Base-by-base conservation (phyloP, 1,139 yeast genomes). In the Geotrichum reessii region DNA sequence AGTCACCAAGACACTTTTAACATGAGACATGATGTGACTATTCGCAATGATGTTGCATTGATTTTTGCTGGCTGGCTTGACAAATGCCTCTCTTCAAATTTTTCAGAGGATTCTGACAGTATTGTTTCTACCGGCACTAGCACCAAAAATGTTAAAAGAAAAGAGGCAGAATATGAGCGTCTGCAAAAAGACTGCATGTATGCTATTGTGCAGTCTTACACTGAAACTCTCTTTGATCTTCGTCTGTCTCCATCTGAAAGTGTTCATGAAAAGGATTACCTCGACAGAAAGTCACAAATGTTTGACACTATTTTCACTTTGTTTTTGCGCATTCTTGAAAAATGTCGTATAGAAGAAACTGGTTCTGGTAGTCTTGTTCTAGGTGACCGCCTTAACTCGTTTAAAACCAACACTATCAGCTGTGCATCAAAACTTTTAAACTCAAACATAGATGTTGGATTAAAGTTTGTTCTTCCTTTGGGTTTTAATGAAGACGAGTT, bases 381-480 rank as follows among this genome's bases (percentile, higher is more conserved):
- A 22, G 60, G 58, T 6, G 66, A 85, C 66, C 85, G 86, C 66
- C 74, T 83, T 28, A 76, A 80, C 37, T 71, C 75, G 12, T 77
- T 87, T 33, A 80, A 84, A 28, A 88, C 85, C 27, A 83, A 86
- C 68, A 83, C 87, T n/a, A 81, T 88, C 57, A 76, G 77, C 46
- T 82, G 89, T 47, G 76, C 89, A 53, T 83, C 92, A 1, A 86
- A 86, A 64, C 71, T 90, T 49, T 75, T 90, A 55, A 85, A 81
- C 65, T 80, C 87, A 11, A 91, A 90, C 67, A 83, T 86, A 1
- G 91, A 86, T 63, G 84, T 87, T 54, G 96, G 96, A 9, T 77
- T 89, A 68, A 84, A 83, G 58, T 83, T 83, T 70, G 91, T 92
- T 0, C 73, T 90, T 17, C 91, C 95, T 0, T 77, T 89, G 67